phyloP scores from a whole-genome alignment of 495 filamentous ascomycete species.

The Penicillium lividum region DNA sequence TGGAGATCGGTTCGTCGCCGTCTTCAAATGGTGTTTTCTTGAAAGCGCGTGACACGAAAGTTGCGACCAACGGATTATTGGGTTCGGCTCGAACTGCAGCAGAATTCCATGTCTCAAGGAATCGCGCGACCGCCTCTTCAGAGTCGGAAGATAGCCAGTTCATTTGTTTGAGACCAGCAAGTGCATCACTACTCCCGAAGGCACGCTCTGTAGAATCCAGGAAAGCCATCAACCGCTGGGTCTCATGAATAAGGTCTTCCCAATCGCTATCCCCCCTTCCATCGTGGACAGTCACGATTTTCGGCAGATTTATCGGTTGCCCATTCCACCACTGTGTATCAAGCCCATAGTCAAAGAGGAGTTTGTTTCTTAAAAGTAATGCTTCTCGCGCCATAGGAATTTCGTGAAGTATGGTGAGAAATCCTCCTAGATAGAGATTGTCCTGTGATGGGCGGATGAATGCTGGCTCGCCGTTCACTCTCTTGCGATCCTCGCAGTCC shows the following conservation, averaged over 20 bases:
- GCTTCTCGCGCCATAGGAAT: conserved; percentile 81
- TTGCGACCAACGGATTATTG: conserved; percentile 37
- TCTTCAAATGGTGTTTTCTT: conserved; percentile 33
- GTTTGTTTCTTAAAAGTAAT: conserved; percentile 56
- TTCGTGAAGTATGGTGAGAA: conserved; percentile 78
- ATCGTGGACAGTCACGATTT: conserved; percentile 55
- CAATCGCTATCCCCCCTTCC: conserved; percentile 39
- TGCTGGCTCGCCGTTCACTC: conserved; percentile 58
- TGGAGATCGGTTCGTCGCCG: conserved; percentile 33
- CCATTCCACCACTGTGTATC: conserved; percentile 88
- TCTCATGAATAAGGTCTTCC: conserved; percentile 51
- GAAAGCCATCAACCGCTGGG: conserved; percentile 84
- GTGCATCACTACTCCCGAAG: conserved; percentile 74
- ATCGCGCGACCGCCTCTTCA: conserved; percentile 34
- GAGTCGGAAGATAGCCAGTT: conserved; percentile 32
- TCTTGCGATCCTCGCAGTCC: conserved; percentile 60
- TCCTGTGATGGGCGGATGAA: conserved; percentile 70
- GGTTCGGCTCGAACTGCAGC: conserved; percentile 42
- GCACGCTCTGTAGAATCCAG: conserved; percentile 73
- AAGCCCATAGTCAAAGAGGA: conserved; percentile 63
- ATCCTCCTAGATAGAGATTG: conserved; percentile 60
- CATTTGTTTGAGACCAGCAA: conserved; percentile 50
- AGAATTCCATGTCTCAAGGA: conserved; percentile 46
- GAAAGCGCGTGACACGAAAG: conserved; percentile 44
- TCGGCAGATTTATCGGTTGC: conserved; percentile 57